Evolutionary conservation across 768 basidiomycete species (phyloP).

Genomic region (Kwoniella sp.): DNA sequence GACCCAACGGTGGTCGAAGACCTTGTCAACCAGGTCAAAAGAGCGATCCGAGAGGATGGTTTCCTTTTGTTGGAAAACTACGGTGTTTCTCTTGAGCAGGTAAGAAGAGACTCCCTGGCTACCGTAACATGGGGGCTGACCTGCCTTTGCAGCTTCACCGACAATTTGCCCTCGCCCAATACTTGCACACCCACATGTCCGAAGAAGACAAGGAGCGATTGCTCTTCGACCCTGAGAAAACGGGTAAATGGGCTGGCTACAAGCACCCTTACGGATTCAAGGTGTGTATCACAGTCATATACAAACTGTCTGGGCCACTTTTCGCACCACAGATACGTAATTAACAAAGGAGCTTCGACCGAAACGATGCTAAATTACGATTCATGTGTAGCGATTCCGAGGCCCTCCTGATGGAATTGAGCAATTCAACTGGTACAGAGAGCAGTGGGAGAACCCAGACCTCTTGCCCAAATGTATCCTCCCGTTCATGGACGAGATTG

Average conservation of each 20-base stretch:
- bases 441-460: conserved; percentile 20
- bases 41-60: conserved; percentile 35
- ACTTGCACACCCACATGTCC: conserved; percentile 32
- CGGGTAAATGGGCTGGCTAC: conserved; percentile 40
- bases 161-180: conserved; percentile 39
- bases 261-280: conserved; percentile 45
- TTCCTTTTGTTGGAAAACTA: conserved; percentile 45
- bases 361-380: no score
- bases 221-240: conserved; percentile 32
- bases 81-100: conserved; percentile 36
- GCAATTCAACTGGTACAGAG: conserved; percentile 39
- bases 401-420: conserved; percentile 26
- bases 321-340: no score
- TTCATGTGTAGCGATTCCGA: conserved; percentile 3
- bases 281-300: neutral
- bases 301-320: no score
- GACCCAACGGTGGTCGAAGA: conserved; percentile 27
- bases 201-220: conserved; percentile 40
- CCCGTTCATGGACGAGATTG: conserved; percentile 39
- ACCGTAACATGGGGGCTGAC: neutral
- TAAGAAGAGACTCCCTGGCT: conserved; percentile 4
- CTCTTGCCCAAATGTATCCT: conserved; percentile 27
- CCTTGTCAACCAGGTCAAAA: conserved; percentile 28
- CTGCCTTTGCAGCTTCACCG: conserved; percentile 31
- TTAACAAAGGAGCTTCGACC: no score